Base-by-base conservation (phyloP, 2,329 filamentous ascomycete species). In the Botrytis elliptica region DNA sequence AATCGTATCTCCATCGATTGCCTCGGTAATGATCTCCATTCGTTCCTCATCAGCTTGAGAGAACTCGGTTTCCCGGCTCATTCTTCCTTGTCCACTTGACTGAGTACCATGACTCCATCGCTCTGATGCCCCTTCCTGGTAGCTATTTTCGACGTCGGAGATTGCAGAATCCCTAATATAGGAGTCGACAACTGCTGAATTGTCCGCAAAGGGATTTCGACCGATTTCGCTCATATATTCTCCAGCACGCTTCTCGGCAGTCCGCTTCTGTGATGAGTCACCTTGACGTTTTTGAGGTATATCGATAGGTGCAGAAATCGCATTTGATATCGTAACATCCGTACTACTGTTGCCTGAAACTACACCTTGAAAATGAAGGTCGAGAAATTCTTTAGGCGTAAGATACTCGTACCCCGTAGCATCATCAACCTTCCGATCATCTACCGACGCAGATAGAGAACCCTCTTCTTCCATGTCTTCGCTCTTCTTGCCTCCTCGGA, bases 351-450 rank as follows among this genome's bases (percentile, higher is more conserved):
- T n/a, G 20, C 44, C 33, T 8, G 64, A 46, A 40, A 22, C 36
- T 18, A 68, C 36, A 4, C 46, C 49, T 25, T 68, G 10, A 42
- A 68, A 55, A 42, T 55, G 49, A 16, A 68, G 65, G 25, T 33
- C 46, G 7, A 55, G 25, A 55, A 29, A 55, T 40, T 55, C 36
- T 29, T 57, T 38, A 12, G 49, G 16, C 10, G 65, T 68, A 68
- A 55, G 36, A 36, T 55, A 29, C 29, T 55, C 65, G 40, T 42
- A 68, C 14, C 65, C 49, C 9, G 65, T 42, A 9, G 25, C 65
- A 68, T 55, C 49, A 40, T 68, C 65, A n/a, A 55, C 38, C 65
- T 25, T 68, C 16, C 65, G 25, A 42, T 55, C 65, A 33, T 57
- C 65, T 57, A 18, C 6, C 5, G 25, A 57, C 42, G 25, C 65